Conservation (phyloP, 148 eudicot species). For the Amaranthus cruentus region DNA sequence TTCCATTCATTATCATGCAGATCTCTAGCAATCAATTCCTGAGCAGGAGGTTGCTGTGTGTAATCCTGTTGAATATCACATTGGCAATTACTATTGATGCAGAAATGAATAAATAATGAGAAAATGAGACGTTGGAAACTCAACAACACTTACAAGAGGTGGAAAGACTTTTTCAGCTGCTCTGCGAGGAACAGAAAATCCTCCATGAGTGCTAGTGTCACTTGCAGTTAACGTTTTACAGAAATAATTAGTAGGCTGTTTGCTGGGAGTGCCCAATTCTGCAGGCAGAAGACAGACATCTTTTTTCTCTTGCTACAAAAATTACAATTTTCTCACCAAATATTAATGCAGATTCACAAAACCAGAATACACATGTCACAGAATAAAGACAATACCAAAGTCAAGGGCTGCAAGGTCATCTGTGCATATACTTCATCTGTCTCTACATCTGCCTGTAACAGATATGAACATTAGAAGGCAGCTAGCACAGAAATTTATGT, state of each 20-base stretch:
- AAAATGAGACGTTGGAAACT: not conserved
- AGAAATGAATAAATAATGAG: not conserved
- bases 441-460: constrained; percentile 44
- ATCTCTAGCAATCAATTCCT: constrained; percentile 65
- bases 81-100: constrained; percentile 6
- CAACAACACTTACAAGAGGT: constrained; percentile 48
- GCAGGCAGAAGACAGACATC: constrained; percentile 56
- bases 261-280: constrained; percentile 56
- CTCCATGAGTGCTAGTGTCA: constrained; percentile 80
- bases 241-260: constrained; percentile 72
- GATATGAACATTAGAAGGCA: constrained; percentile 16
- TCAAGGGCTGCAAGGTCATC: constrained; percentile 75
- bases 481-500: constrained; percentile 4
- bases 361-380: not conserved
- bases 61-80: constrained; percentile 42
- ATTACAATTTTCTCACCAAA: constrained; percentile 3
- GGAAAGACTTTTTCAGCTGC: constrained; percentile 85
- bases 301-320: constrained; percentile 60
- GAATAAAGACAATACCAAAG: constrained; percentile 35
- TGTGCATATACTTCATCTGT: constrained; percentile 53
- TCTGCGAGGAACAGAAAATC: constrained; percentile 78
- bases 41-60: constrained; percentile 64
- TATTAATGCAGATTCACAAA: constrained; percentile 10
- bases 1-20: constrained; percentile 77
- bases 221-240: constrained; percentile 75